Conservation (phyloP, 2,329 filamentous ascomycete species). For the Domatiomyces catenatus region DNA sequence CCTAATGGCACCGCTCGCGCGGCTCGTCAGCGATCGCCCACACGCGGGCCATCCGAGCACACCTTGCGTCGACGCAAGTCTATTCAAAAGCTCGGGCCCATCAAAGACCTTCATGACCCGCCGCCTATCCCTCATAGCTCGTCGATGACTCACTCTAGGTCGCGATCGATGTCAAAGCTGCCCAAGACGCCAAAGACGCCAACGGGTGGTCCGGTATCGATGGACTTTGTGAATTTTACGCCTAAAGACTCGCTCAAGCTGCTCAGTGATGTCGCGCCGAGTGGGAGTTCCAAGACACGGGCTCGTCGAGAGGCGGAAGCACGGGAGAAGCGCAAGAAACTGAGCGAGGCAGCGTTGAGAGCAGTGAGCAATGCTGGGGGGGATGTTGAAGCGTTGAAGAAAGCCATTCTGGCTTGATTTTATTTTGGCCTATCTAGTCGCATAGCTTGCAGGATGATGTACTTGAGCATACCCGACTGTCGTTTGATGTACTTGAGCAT, state of each 20-base stretch:
- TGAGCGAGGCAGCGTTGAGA: constrained; percentile 18
- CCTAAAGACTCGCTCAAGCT: constrained; percentile 62
- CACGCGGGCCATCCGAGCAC: constrained; percentile 17
- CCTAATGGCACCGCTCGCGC: constrained; percentile 21
- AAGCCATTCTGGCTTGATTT: constrained; percentile 11
- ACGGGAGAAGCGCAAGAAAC: constrained; percentile 49
- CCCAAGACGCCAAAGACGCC: constrained; percentile 21
- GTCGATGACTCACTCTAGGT: constrained; percentile 2
- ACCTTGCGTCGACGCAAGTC: constrained; percentile 24
- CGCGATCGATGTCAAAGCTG: constrained; percentile 15
- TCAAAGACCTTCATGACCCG: constrained; percentile 16
- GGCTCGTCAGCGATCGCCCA: constrained; percentile 16
- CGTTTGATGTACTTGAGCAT: too few relatives aligned
- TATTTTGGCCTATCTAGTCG: background rate
- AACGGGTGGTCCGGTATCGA: constrained; percentile 12
- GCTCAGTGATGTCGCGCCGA: constrained; percentile 79
- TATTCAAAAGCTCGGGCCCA: constrained; percentile 27
- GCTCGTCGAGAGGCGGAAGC: constrained; percentile 82
- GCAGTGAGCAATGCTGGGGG: constrained; percentile 31
- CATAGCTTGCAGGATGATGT: background rate
- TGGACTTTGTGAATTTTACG: constrained; percentile 74
- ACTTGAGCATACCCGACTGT: too few relatives aligned
- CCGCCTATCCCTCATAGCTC: constrained; percentile 12
- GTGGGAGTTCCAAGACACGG: constrained; percentile 85
- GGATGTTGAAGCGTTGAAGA: constrained; percentile 27